phyloP scores from a whole-genome alignment of 495 filamentous ascomycete genomes.

The Jackrogersella multiformis region DNA sequence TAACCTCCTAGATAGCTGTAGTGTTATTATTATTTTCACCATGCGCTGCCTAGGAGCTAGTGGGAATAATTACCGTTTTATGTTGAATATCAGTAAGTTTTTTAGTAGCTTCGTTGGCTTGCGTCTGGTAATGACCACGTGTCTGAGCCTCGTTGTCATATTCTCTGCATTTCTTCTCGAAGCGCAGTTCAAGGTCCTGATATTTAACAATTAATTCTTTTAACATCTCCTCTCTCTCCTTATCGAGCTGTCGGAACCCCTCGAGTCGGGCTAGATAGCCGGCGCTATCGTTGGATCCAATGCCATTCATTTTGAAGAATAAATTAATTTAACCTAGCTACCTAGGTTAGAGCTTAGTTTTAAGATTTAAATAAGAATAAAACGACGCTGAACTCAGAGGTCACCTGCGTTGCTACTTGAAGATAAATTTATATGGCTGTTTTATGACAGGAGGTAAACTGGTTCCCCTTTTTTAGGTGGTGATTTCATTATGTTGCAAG shows the following conservation, averaged over 20 bases:
- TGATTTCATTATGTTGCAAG: no score
- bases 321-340: neutral
- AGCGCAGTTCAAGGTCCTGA: slow-evolving; percentile 24
- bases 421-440: neutral
- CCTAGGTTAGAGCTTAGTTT: no score
- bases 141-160: slow-evolving; percentile 27
- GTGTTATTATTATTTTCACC: neutral
- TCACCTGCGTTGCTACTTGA: neutral
- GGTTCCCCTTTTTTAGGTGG: no score
- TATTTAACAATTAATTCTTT: slow-evolving; percentile 29
- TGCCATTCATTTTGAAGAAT: slow-evolving; percentile 21
- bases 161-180: slow-evolving; percentile 30
- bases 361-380: neutral
- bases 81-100: slow-evolving; percentile 25
- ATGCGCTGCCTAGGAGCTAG: neutral
- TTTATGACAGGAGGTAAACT: no score
- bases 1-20: slow-evolving; percentile 41
- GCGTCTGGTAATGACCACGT: slow-evolving; percentile 22
- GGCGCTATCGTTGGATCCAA: neutral
- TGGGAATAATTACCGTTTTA: slow-evolving; percentile 19
- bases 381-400: no score
- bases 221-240: slow-evolving; percentile 32
- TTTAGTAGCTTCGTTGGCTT: slow-evolving; percentile 25
- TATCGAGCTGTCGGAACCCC: slow-evolving; percentile 18
- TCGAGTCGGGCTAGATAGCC: slow-evolving; percentile 29